Evolutionary conservation across 208 protist genomes (phyloP).

Genomic region (Wallacemonas rigidus): DNA sequence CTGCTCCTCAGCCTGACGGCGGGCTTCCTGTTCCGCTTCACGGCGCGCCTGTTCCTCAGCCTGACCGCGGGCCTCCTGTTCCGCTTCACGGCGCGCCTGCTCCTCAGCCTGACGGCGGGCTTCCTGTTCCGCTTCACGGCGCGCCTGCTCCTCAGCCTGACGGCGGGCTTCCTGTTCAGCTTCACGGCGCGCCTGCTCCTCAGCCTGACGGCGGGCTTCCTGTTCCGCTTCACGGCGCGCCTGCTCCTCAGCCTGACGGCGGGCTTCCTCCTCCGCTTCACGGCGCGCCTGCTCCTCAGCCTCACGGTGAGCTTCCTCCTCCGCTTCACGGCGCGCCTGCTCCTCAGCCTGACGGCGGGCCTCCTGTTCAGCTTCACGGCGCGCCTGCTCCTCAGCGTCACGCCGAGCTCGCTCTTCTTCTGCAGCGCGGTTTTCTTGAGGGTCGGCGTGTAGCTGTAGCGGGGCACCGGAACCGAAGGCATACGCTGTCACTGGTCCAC

Average conservation of each 20-base stretch:
- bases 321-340: conserved; percentile 17
- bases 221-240: conserved; percentile 33
- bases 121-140: conserved; percentile 25
- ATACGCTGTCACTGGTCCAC: background rate
- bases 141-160: conserved; percentile 22
- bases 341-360: conserved; percentile 25
- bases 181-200: conserved; percentile 16
- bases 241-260: conserved; percentile 23
- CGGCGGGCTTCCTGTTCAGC: conserved; percentile 8
- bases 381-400: conserved; percentile 17
- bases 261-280: conserved; percentile 23
- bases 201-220: conserved; percentile 13
- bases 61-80: conserved; percentile 20
- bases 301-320: conserved; percentile 19
- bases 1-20: conserved; percentile 18
- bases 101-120: conserved; percentile 25
- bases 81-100: conserved; percentile 18
- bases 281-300: conserved; percentile 24
- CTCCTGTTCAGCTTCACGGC: conserved; percentile 26
- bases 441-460: background rate
- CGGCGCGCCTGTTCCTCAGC: conserved; percentile 38
- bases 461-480: background rate
- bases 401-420: background rate
- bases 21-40: conserved; percentile 27
- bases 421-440: conserved; percentile 23